Base-by-base conservation (phyloP, 2,329 filamentous ascomycete species). In the Rugonectria rugulosa region DNA sequence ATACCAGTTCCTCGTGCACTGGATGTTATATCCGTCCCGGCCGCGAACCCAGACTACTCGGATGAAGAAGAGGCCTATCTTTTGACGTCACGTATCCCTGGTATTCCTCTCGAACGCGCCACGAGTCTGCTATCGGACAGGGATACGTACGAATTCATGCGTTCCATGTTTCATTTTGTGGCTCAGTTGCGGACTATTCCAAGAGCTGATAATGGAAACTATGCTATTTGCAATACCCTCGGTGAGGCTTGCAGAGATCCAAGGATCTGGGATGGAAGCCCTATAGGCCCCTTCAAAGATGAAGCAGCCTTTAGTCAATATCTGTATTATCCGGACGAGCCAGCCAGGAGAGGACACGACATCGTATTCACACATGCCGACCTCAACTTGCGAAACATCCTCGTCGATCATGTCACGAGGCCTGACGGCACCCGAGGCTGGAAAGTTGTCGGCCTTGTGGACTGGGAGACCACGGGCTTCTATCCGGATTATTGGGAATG, bases 311-410 rank as follows among this genome's bases (percentile, higher is more conserved):
- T 75, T 49, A 73, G 66, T 54, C 60, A 71, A 45, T n/a, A 56
- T 6, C 41, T 74, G 14, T 52, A 63, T 17, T 68, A 65, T 34
- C 45, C 68, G 5, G 67, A 75, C 31, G 67, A 75, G 3, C 64
- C 71, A 9, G 51, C 49, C 38, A 65, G 68, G 3, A 61, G 62
- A 3, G 65, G 66, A 10, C 68, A 73, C 46, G 52, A 55, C 19
- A 67, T 70, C 8, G 58, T 71, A 6, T 74, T 74, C 23, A 72
- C 71, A 4, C 70, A 73, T 47, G 69, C 68, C 2, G 70, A 73
- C 42, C 62, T 75, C 6, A 72, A 72, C 37, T 59, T 67, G 2
- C 61, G 68, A 6, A 75, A 74, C 38, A 73, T 75, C 19, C 45
- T 73, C 14, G 62, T 75, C 7, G 38, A 50, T n/a, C 21, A 17